Conservation (phyloP, 257 asterid species). For the Henckelia pumila region DNA sequence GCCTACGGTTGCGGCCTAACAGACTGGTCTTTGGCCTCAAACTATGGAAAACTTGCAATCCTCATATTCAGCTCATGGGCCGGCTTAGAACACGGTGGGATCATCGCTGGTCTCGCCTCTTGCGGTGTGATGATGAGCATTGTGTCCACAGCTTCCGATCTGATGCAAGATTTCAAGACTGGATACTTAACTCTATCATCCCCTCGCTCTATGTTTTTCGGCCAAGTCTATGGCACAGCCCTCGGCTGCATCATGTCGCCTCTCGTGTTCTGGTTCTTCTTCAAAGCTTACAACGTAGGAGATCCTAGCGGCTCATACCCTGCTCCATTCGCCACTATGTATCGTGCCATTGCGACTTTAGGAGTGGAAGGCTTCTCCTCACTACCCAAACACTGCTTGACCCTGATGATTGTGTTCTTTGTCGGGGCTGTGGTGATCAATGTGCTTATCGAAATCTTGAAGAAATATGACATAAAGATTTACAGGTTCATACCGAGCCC, state of each 20-base stretch:
- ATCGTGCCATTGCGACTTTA: constrained; percentile 53
- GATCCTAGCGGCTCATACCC: constrained; percentile 51
- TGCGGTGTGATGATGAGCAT: constrained; percentile 80
- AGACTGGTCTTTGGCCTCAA: constrained; percentile 74
- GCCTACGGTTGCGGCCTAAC: constrained; percentile 74
- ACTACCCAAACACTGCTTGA: constrained; percentile 62
- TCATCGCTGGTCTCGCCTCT: constrained; percentile 62
- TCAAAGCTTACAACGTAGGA: constrained; percentile 46
- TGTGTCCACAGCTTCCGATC: constrained; percentile 58
- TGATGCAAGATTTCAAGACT: constrained; percentile 71
- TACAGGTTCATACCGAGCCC: constrained; percentile 64
- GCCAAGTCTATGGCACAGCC: constrained; percentile 59
- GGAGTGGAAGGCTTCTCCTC: constrained; percentile 63
- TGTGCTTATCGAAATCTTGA: constrained; percentile 22
- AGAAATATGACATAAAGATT: constrained; percentile 41
- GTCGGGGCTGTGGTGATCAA: constrained; percentile 32
- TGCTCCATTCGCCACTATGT: constrained; percentile 49
- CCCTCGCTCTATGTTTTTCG: constrained; percentile 59
- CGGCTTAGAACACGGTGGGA: constrained; percentile 52
- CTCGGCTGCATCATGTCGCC: constrained; percentile 57
- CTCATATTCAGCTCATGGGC: constrained; percentile 64
- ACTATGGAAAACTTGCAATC: constrained; percentile 66
- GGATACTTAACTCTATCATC: constrained; percentile 65
- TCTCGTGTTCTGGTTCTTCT: constrained; percentile 59
- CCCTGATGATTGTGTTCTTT: constrained; percentile 39